Conservation (phyloP, 2,329 filamentous ascomycete species). For the Blastomyces percursus region DNA sequence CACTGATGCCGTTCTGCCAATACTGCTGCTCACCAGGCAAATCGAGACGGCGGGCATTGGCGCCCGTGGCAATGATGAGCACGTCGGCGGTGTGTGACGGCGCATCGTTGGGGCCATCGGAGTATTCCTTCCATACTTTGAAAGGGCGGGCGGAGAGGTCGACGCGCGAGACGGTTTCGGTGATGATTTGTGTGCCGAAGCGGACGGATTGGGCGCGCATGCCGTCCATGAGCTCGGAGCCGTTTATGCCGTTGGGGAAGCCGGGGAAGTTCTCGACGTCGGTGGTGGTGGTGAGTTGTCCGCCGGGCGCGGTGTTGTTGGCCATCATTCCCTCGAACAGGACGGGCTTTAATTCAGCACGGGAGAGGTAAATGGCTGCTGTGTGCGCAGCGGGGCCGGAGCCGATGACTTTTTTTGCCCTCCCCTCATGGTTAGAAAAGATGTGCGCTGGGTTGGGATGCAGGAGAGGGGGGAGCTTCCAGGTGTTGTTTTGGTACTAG, state of each 20-base stretch:
- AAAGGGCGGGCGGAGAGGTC: constrained; percentile 79
- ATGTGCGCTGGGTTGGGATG: constrained; percentile 13
- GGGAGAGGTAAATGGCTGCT: constrained; percentile 87
- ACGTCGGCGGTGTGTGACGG: constrained; percentile 76
- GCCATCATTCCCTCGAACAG: constrained; percentile 98
- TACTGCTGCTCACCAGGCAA: constrained; percentile 85
- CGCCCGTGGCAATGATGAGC: constrained; percentile 89
- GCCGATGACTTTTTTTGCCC: constrained; percentile 53
- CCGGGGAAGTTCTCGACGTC: constrained; percentile 98
- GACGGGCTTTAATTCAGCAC: constrained; percentile 87
- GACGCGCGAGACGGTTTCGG: constrained; percentile 81
- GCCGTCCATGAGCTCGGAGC: constrained; percentile 80
- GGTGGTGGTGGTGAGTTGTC: constrained; percentile 95
- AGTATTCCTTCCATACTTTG: constrained; percentile 86
- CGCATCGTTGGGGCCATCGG: constrained; percentile 56
- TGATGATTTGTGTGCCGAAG: constrained; percentile 87
- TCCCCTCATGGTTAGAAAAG: not conserved
- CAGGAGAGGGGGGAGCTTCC: constrained; percentile 10
- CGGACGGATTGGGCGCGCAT: constrained; percentile 86
- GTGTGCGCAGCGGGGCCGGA: constrained; percentile 97
- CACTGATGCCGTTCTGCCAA: constrained; percentile 95
- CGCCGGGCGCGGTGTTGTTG: constrained; percentile 89
- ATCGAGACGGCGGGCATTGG: constrained; percentile 73
- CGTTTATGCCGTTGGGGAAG: constrained; percentile 81
- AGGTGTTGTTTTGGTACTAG: not conserved